These are phyloP conservation scores for Triticum monococcum DNA, from an alignment of 176 grass and related monocot genomes.

Conservation along the genomic window DNA sequence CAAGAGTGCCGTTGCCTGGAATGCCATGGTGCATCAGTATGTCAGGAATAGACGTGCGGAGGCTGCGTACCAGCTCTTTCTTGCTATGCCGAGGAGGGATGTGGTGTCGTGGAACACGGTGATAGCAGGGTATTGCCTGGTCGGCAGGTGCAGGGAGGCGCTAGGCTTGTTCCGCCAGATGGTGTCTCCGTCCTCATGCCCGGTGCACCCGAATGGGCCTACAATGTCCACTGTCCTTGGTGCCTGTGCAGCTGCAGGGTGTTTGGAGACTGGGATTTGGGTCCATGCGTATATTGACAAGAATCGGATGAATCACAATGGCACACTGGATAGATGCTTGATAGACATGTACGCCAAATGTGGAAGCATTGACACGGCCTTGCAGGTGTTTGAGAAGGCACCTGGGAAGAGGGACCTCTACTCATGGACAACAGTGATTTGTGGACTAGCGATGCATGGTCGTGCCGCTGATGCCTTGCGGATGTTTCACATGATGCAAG, in stretches of 20 bases:
- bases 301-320: constrained; percentile 40
- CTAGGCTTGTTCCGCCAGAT: constrained; percentile 67
- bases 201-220: constrained; percentile 44
- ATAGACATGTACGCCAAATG: constrained; percentile 89
- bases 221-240: constrained; percentile 60
- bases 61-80: constrained; percentile 42
- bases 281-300: constrained; percentile 54
- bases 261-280: constrained; percentile 66
- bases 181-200: constrained; percentile 33
- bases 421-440: constrained; percentile 78
- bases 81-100: constrained; percentile 54
- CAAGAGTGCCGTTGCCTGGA: constrained; percentile 52
- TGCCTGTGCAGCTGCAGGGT: constrained; percentile 48
- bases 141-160: constrained; percentile 40
- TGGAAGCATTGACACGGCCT: constrained; percentile 59
- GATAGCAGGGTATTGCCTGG: constrained; percentile 56
- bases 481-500: constrained; percentile 59
- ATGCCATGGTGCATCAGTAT: constrained; percentile 78
- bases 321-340: constrained; percentile 44
- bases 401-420: constrained; percentile 56
- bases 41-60: constrained; percentile 42
- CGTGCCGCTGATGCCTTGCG: constrained; percentile 49
- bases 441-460: constrained; percentile 71
- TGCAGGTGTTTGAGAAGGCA: constrained; percentile 66
- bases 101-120: constrained; percentile 75